Evolutionary conservation across 768 basidiomycete genomes (phyloP), one percentile per base, ranked within the genome.

Genomic region (Auriculariales sp.): DNA sequence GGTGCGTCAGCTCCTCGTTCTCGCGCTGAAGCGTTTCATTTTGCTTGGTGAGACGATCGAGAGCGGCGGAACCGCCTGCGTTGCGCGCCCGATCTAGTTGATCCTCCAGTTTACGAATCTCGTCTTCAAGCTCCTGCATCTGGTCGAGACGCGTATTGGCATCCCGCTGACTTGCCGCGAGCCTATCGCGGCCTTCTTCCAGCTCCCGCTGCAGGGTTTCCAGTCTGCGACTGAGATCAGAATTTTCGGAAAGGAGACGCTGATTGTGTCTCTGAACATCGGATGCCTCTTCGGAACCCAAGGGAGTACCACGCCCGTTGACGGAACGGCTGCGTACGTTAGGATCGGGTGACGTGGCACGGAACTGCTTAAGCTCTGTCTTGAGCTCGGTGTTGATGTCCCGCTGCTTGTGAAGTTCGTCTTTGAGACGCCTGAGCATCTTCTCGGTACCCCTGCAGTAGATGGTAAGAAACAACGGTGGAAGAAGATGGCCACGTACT

Each of bases 341-440:
- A 17, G 71, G 68, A 51, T 75, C 78, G 45, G 75, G 71, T 4
- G 79, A 72, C 44, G 76, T 76, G 51, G 74, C 72, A n/a, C 81
- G 81, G 24, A 73, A 59, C 2, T 71, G 64, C 51, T 94, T 90
- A 19, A 94, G 71, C 57, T 97, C 89, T n/a, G 74, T 65, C 61
- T 97, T 90, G 25, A 98, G 77, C 50, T 73, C 70, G 36, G 79
- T 70, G 59, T 91, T 93, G 39, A 80, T 65, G 44, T 71, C 72
- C 68, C 95, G 97, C 66, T 94, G 88, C 67, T 86, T 93, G 55
- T 77, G 84, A 51, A 97, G 68, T 60, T 98, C 95, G 50, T 93
- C 94, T 64, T 91, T 88, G 83, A 97, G 89, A 57, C 84, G 79
- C 56, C 91, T 80, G 72, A 97, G 85, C 80, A 98, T 91, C 68